Conservation (phyloP, 108 stramenopile genomes). For the Nitzschia sp. region DNA sequence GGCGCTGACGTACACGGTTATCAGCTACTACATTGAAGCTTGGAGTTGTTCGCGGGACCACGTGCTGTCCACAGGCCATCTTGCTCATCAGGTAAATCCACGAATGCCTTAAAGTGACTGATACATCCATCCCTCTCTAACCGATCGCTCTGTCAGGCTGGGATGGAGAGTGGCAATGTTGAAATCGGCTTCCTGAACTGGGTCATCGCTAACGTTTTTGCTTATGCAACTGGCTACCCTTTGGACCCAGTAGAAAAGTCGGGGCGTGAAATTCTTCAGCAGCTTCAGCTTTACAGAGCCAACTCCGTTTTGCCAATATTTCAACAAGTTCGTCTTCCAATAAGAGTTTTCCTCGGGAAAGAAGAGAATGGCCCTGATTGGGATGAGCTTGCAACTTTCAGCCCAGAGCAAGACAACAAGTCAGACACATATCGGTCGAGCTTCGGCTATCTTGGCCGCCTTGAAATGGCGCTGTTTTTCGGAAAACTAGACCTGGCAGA, state of each 20-base stretch:
- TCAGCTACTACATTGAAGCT: constrained; percentile 29
- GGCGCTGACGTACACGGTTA: constrained; percentile 2
- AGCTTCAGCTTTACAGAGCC: constrained; percentile 19
- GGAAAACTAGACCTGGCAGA: constrained; percentile 30
- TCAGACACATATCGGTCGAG: constrained; percentile 9
- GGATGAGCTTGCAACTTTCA: constrained; percentile 11
- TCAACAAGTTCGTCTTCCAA: constrained; percentile 7
- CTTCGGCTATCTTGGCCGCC: constrained; percentile 19
- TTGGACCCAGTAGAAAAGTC: constrained; percentile 25
- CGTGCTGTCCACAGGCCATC: constrained; percentile 7
- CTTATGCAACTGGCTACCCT: constrained; percentile 27
- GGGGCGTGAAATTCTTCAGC: constrained; percentile 25
- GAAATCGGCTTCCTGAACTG: constrained; percentile 31
- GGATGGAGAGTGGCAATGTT: constrained; percentile 35
- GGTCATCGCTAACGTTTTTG: constrained; percentile 19
- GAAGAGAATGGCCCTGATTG: constrained; percentile 20
- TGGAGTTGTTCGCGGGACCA: constrained; percentile 27
- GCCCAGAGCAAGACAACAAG: background rate
- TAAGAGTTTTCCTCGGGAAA: constrained; percentile 12
- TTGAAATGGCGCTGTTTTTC: constrained; percentile 28
- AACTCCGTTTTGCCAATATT: constrained; percentile 8
- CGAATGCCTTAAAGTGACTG: too few species aligned
- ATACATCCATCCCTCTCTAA: too few species aligned
- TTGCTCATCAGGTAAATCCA: constrained; percentile 17
- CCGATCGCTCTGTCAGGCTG: constrained; percentile 13